Base-by-base conservation (phyloP, 2,329 filamentous ascomycete genomes). In the Chalaropsis thielavioides region DNA sequence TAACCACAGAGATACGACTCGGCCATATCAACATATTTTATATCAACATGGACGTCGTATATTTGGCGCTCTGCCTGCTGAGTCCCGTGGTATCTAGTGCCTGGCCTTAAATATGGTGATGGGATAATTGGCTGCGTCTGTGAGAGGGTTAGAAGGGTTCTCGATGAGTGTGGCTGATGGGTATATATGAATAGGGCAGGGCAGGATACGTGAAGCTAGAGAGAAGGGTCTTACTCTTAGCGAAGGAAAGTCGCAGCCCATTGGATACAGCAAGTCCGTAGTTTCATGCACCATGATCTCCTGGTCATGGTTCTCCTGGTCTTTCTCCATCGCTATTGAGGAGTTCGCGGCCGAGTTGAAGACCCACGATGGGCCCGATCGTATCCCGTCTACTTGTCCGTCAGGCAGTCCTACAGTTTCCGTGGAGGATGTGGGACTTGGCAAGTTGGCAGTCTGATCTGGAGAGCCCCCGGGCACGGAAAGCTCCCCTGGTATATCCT, bases 1-100 rank as follows among this genome's bases (percentile, higher is more conserved):
- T 96, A 97, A 61, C 94, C 94, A 73, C 92, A 97, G 6, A 99
- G 80, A 71, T 92, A 96, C 5, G 92, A 96, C 74, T 97, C 90
- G 64, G 86, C 83, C 81, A 97, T 87, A 73, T 97, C 91, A 56
- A 97, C 91, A 75, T 96, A 88, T 76, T 97, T 96, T 70, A 99
- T 90, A 73, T 96, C 92, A 1, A 99, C 94, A 71, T 96, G 89
- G 0, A 99, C 94, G 68, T 96, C 90, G 73, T 99, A 99, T 10
- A 89, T 83, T 73, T 96, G 91, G 67, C 89, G 84, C 73, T 97
- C 92, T 2, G 92, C 97, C 72, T 92, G 88, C 72, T 99, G 94
- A 15, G 89, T 95, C 66, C 94, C 94, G 67, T 83, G 82, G 72
- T 96, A 99, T 71, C 84, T 89, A 75, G 90, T 96, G 19, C 92